Evolutionary conservation across 2,329 filamentous ascomycete species (phyloP).

Genomic region (Zasmidium cellare): DNA sequence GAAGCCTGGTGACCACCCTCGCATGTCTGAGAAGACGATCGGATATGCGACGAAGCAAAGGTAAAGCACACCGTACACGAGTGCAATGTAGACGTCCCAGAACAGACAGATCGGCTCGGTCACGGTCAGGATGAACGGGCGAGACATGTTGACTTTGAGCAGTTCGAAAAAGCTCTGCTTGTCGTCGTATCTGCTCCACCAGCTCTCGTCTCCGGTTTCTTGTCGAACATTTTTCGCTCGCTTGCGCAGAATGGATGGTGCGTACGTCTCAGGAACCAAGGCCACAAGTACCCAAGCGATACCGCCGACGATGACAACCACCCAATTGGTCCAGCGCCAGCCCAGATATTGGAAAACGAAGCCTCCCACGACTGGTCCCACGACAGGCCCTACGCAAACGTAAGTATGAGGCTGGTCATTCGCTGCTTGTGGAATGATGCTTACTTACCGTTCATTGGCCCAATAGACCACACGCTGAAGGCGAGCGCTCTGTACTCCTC

Average conservation of each 20-base stretch:
- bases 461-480: constrained; percentile 80
- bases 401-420: background rate
- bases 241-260: constrained; percentile 66
- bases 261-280: constrained; percentile 72
- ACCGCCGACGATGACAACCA: constrained; percentile 71
- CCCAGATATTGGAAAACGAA: constrained; percentile 76
- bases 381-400: constrained; percentile 27
- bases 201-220: constrained; percentile 68
- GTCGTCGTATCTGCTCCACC: constrained; percentile 80
- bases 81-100: constrained; percentile 69
- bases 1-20: constrained; percentile 74
- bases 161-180: constrained; percentile 64
- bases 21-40: constrained; percentile 72
- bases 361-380: constrained; percentile 74
- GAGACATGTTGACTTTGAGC: constrained; percentile 71
- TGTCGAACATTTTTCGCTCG: constrained; percentile 66
- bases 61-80: constrained; percentile 85
- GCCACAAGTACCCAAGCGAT: constrained; percentile 60
- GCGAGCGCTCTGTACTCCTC: constrained; percentile 79
- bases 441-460: constrained; percentile 73
- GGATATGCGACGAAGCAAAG: constrained; percentile 91
- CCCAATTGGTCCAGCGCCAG: constrained; percentile 88
- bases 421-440: no score
- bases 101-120: constrained; percentile 85
- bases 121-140: constrained; percentile 74